phyloP scores from a whole-genome alignment of 805 yeast species.

The Nakazawaea populi region DNA sequence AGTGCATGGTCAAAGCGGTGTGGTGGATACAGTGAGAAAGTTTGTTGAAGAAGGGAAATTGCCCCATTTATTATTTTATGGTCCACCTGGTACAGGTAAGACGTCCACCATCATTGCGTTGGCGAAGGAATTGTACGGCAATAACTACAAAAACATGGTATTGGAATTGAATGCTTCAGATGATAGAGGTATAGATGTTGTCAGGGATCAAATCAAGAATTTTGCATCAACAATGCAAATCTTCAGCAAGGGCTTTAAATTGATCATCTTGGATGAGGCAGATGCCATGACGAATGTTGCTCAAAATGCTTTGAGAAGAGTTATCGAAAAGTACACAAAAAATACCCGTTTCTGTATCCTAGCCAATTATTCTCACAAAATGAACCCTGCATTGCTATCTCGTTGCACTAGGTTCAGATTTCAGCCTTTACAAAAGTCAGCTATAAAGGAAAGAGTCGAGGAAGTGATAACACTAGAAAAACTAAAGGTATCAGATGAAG shows the following conservation, averaged over 20 bases:
- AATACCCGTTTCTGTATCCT: conserved; percentile 93
- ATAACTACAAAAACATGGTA: conserved; percentile 79
- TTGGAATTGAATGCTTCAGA: conserved; percentile 94
- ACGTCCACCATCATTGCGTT: conserved; percentile 85
- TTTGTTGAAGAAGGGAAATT: conserved; percentile 78
- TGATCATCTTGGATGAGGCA: conserved; percentile 92
- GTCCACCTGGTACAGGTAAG: conserved; percentile 94
- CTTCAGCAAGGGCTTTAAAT: conserved; percentile 77
- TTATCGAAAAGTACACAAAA: conserved; percentile 88
- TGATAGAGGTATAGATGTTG: conserved; percentile 96
- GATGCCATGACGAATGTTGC: conserved; percentile 91
- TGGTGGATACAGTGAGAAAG: conserved; percentile 76
- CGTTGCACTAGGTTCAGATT: conserved; percentile 95
- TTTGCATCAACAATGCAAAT: conserved; percentile 96
- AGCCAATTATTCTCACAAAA: conserved; percentile 93
- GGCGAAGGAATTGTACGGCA: conserved; percentile 83
- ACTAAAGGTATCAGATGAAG: conserved; percentile 51
- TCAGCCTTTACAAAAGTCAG: conserved; percentile 65
- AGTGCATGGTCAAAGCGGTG: conserved; percentile 86
- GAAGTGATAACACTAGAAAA: conserved; percentile 67
- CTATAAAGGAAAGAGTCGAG: conserved; percentile 62
- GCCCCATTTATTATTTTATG: conserved; percentile 91
- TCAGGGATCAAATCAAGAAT: conserved; percentile 93
- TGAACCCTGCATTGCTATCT: conserved; percentile 90
- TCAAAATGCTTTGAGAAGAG: conserved; percentile 75